Evolutionary conservation across 2,329 filamentous ascomycete species (phyloP).

Genomic region (Colletotrichum salicis): DNA sequence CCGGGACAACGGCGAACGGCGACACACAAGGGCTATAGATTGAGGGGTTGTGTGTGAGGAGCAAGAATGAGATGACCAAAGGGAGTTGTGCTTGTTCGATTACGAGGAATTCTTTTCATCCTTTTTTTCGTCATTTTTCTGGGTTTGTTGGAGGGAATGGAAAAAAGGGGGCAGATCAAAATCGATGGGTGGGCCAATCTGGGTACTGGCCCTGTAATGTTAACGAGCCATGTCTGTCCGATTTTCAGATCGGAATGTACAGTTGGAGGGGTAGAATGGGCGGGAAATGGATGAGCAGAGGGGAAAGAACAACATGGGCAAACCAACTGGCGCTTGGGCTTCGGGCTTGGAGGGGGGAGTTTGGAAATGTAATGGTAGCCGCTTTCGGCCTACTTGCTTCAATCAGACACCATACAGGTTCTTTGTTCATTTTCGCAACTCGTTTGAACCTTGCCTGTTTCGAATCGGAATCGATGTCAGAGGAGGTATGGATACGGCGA

Average conservation of each 20-base stretch:
- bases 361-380: slow-evolving; percentile 27
- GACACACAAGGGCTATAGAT: slow-evolving; percentile 17
- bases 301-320: slow-evolving; percentile 22
- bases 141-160: slow-evolving; percentile 8
- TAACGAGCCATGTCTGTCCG: slow-evolving; percentile 32
- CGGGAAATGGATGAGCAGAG: background rate
- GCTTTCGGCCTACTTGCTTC: slow-evolving; percentile 16
- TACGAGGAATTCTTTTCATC: slow-evolving; percentile 27
- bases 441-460: background rate
- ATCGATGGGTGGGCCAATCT: slow-evolving; percentile 26
- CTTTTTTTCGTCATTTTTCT: slow-evolving; percentile 8
- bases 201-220: slow-evolving; percentile 35
- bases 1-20: slow-evolving; percentile 32
- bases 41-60: slow-evolving; percentile 11
- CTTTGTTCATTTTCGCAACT: background rate
- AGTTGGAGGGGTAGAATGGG: slow-evolving; percentile 5
- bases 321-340: slow-evolving; percentile 22
- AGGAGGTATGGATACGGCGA: background rate
- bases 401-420: slow-evolving; percentile 9
- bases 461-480: background rate
- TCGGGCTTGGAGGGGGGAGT: slow-evolving; percentile 15
- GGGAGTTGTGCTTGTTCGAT: slow-evolving; percentile 24
- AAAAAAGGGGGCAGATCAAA: slow-evolving; percentile 23
- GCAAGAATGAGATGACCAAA: slow-evolving; percentile 5
- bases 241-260: slow-evolving; percentile 32